Evolutionary conservation across 202 grass and related monocot genomes (phyloP), one percentile per base, ranked within the genome.

Genomic region (Saccharum hybrid): DNA sequence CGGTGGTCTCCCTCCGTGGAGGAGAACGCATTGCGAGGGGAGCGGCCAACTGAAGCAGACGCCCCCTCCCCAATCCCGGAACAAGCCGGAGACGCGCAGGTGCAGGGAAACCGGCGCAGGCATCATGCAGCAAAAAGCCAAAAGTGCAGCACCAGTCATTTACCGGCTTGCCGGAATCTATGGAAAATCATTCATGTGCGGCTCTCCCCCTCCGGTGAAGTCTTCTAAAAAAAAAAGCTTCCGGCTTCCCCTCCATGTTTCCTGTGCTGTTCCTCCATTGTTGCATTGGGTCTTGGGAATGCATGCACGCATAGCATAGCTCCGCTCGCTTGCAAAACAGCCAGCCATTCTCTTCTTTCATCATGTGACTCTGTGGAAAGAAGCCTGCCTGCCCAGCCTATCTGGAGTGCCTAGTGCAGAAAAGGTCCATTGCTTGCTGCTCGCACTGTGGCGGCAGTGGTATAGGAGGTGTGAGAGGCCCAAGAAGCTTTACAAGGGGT

Each of bases 401-500:
- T n/a, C 46, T 70, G 63, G 63, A 71, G 56, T 85, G 43, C 11
- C 72, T 78, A 63, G 10, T 52, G 8, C 52, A 45, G 66, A 77
- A 72, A 61, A 60, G 14, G 42, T 38, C 30, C 22, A 31, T 8
- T 71, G 40, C 63, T 36, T 38, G 72, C 73, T 84, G 68, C 63
- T 34, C 15, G 37, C 49, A 69, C 49, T 74, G 68, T 56, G n/a
- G 28, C 28, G 28, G 28, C 28, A 28, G 28, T 28, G 28, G 28
- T 28, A 28, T 28, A 28, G 26, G 26, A 26, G 26, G 26, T 26
- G 26, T 83, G 74, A 86, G 66, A 61, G n/a, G 34, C 52, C 80
- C 84, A 38, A 86, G 22, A 72, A 72, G 56, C 68, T 82, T 89
- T 72, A 72, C 77, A 66, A 59, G 74, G 74, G 56, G 15, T 48